Evolutionary conservation across 768 basidiomycete genomes (phyloP), one percentile per base, ranked within the genome.

Genomic region (Suillus variegatus): DNA sequence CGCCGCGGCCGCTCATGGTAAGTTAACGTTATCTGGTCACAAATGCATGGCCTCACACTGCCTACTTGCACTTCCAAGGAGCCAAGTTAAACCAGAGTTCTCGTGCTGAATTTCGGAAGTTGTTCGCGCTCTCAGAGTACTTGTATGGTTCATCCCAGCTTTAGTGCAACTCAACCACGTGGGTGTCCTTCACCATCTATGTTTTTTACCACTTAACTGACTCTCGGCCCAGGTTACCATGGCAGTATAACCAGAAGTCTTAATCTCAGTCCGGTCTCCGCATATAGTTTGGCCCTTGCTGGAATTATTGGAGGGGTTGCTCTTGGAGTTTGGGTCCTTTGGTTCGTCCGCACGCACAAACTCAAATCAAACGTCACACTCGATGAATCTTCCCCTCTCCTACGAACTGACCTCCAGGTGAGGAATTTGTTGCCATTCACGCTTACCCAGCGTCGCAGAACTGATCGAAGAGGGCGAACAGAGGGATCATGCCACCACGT

Each of bases 151-250:
- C 32, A 18, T 32, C 32, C 28, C 7, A 4, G 7, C 10, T 54
- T 12, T 54, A 54, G 16, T 54, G 18, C 54, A 55, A 55, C 54
- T 55, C 54, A 35, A 32, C 35, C 54, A 55, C 32, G 54, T 55
- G 32, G 3, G 35, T 35, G 10, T 35, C 18, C 52, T 52, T 28
- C 5, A 28, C 14, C 12, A 28, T 25, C 1, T 18, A 46, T 6
- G 28, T 32, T 32, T 35, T 35, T 28, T 20, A 35, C 20, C 12
- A n/a, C n/a, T 35, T 32, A 35, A 35, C 16, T 32, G 5, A 54
- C 28, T 51, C 51, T 52, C 25, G 28, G 28, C 28, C 1, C 28
- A 32, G 28, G 28, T 32, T 32, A 32, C 16, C 28, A 52, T 32
- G 28, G 8, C 41, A 54, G 28, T 28, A 13, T 16, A 20, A 12